Conservation (phyloP, 495 filamentous ascomycete genomes). For the Pyrenula massariospora region DNA sequence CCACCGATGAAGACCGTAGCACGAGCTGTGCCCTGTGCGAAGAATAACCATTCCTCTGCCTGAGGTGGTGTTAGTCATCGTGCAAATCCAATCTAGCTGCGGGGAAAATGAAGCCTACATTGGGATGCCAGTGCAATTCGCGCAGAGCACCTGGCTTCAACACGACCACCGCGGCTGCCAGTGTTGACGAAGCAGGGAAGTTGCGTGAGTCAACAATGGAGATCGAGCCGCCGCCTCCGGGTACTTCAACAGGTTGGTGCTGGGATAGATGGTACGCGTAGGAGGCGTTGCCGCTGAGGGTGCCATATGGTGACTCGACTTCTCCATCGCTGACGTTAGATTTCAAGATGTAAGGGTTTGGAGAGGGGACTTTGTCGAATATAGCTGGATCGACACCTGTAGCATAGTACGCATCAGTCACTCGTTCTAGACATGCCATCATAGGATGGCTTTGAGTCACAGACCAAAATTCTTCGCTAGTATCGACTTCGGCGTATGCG, state of each 20-base stretch:
- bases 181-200: constrained; percentile 47
- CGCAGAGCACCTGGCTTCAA: constrained; percentile 47
- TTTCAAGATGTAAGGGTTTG: constrained; percentile 50
- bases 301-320: constrained; percentile 33
- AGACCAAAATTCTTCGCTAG: constrained; percentile 56
- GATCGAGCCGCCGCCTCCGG: constrained; percentile 45
- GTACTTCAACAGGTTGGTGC: constrained; percentile 36
- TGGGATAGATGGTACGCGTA: constrained; percentile 45
- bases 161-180: constrained; percentile 48
- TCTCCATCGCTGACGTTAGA: constrained; percentile 35
- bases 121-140: constrained; percentile 61
- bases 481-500: constrained; percentile 46
- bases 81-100: neutral
- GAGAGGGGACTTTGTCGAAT: constrained; percentile 43
- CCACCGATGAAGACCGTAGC: constrained; percentile 52
- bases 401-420: no score
- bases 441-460: no score
- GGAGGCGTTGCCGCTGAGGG: constrained; percentile 39
- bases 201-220: constrained; percentile 50
- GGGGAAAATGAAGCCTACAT: constrained; percentile 22
- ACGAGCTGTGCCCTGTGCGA: constrained; percentile 43
- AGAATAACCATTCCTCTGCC: constrained; percentile 58
- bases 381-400: constrained; percentile 38
- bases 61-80: no score
- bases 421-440: no score